A percentile compares a stretch with the other conserved stretches of the same genome.
Evolutionary conservation across 129 eudicot species (phyloP).

Genomic region (Centaurea solstitialis): DNA sequence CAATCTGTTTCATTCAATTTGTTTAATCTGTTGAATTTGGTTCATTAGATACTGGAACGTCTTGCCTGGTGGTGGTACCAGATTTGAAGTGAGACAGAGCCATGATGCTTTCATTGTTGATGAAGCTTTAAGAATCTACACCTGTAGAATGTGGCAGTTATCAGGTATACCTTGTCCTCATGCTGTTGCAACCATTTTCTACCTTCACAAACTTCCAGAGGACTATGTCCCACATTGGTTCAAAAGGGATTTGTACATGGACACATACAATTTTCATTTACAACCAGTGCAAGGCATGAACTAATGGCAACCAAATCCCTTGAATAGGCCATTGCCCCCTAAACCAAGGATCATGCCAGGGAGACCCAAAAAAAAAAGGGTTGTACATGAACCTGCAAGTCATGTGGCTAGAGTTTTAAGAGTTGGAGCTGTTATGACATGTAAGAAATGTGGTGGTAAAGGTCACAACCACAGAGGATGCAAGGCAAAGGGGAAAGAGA

Average conservation of each 20-base stretch:
- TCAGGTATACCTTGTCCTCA: constrained; percentile 9
- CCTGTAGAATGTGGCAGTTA: not conserved
- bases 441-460: not conserved
- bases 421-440: not conserved
- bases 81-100: not conserved
- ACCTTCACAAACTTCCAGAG: not conserved
- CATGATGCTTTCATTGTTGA: not conserved
- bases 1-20: no score
- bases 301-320: not conserved
- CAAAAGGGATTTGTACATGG: not conserved
- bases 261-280: not conserved
- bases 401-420: not conserved
- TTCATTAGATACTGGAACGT: not conserved
- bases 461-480: not conserved
- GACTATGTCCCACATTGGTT: not conserved
- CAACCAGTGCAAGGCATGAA: not conserved
- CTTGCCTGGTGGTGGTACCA: no score
- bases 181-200: not conserved
- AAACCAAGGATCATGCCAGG: not conserved
- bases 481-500: not conserved
- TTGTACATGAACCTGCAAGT: no score
- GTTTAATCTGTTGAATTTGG: no score
- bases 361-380: no score
- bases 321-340: not conserved
- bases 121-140: not conserved